Conservation (phyloP, 257 asterid genomes). For the Plantago ovata region DNA sequence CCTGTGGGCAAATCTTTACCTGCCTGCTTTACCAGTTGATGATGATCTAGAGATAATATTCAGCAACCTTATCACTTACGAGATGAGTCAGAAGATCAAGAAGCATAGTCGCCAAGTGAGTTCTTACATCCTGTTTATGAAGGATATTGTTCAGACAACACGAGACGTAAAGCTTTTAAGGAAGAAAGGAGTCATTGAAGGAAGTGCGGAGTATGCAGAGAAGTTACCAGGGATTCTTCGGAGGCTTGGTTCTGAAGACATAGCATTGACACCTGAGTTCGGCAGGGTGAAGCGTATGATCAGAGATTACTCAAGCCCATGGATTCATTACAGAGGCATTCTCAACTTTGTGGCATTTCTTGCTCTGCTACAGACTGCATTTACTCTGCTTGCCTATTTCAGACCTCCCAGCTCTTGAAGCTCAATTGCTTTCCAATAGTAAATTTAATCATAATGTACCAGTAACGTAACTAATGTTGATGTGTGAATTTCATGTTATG, state of each 20-base stretch:
- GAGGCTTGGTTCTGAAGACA: not conserved
- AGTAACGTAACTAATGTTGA: no score
- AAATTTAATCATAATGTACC: no score
- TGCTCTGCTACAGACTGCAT: constrained; percentile 2
- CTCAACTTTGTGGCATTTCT: not conserved
- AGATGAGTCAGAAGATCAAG: not conserved
- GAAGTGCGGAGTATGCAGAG: not conserved
- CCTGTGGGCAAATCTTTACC: constrained; percentile 1
- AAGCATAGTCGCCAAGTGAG: constrained; percentile 4
- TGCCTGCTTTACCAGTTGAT: constrained; percentile 12
- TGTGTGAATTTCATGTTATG: no score
- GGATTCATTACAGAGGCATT: not conserved
- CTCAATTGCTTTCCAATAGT: not conserved
- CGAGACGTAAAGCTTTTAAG: constrained; percentile 3
- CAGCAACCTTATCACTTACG: not conserved
- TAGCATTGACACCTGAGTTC: constrained; percentile 1
- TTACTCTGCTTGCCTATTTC: constrained; percentile 13
- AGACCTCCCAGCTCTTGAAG: not conserved
- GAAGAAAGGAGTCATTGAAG: not conserved
- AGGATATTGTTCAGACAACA: constrained; percentile 14
- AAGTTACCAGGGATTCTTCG: not conserved
- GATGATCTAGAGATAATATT: not conserved
- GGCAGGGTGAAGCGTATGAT: not conserved
- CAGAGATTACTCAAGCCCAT: not conserved
- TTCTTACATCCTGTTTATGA: constrained; percentile 16